A percentile compares a stretch with the other conserved stretches of the same genome.
phyloP scores from a whole-genome alignment of 352 stramenopile species.

The Phytophthora meadii region DNA sequence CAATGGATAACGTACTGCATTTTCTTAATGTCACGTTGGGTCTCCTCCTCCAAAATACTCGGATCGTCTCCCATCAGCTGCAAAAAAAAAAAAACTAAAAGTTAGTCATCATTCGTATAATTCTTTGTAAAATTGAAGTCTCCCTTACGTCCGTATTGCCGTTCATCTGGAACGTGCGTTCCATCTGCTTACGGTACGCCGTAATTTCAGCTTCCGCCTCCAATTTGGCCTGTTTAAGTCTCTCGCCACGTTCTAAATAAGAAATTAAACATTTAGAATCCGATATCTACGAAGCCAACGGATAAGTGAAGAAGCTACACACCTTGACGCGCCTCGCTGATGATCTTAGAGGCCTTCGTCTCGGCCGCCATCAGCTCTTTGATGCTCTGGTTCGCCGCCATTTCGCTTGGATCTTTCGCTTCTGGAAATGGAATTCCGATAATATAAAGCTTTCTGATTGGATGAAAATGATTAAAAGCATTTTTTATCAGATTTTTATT shows the following conservation, averaged over 20 bases:
- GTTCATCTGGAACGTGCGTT: slow-evolving; percentile 89
- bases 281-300: neutral
- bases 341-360: slow-evolving; percentile 92
- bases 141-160: slow-evolving; percentile 74
- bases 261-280: neutral
- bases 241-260: slow-evolving; percentile 77
- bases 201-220: slow-evolving; percentile 88
- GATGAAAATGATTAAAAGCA: slow-evolving; percentile 7
- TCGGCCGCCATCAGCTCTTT: slow-evolving; percentile 92
- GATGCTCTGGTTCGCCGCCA: slow-evolving; percentile 89
- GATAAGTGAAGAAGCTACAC: neutral
- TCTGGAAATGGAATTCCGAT: slow-evolving; percentile 10
- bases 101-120: neutral
- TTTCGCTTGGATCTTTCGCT: slow-evolving; percentile 40
- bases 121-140: neutral
- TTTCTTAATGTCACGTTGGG: slow-evolving; percentile 79
- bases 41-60: slow-evolving; percentile 81
- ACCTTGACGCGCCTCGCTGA: slow-evolving; percentile 88
- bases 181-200: slow-evolving; percentile 86
- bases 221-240: slow-evolving; percentile 89
- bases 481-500: slow-evolving; percentile 6
- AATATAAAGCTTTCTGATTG: slow-evolving; percentile 3
- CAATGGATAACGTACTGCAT: slow-evolving; percentile 58
- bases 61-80: slow-evolving; percentile 84
- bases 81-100: slow-evolving; percentile 9